Percentiles rank a stretch among this genome's conserved stretches.
Evolutionary conservation across 202 grass and related monocot genomes (phyloP).

Genomic region (Schoenoplectus tabernaemontani): DNA sequence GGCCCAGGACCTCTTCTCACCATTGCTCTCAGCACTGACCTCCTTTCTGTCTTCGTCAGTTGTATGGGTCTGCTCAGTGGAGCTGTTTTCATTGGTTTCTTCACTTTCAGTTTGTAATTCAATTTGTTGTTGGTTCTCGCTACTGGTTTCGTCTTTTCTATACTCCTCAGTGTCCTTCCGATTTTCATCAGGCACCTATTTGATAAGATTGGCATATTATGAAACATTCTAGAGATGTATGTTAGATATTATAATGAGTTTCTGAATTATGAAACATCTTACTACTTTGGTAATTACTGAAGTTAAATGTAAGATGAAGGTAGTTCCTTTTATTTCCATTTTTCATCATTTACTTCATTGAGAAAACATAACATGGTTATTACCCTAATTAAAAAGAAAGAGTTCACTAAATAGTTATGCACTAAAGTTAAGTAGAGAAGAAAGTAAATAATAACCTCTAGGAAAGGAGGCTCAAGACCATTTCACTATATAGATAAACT

Average conservation of each 20-base stretch:
- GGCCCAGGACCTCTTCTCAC: slow-evolving; percentile 41
- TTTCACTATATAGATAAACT: not conserved
- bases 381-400: not conserved
- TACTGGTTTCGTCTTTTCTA: slow-evolving; percentile 1
- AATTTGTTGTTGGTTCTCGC: slow-evolving; percentile 10
- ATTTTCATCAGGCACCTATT: slow-evolving; percentile 16
- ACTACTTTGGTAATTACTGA: not conserved
- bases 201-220: not conserved
- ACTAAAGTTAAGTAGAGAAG: too few relatives aligned
- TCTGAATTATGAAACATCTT: not conserved
- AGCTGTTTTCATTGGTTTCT: slow-evolving; percentile 15
- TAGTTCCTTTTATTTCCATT: not conserved
- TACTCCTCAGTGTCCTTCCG: slow-evolving; percentile 6
- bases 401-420: too few relatives aligned
- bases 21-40: slow-evolving; percentile 4
- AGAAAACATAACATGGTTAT: not conserved
- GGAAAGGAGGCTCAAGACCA: not conserved
- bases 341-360: not conserved
- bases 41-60: slow-evolving; percentile 21
- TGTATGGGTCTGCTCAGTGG: not conserved
- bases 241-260: not conserved
- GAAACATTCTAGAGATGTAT: not conserved
- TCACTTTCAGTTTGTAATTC: slow-evolving; percentile 17
- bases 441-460: too few relatives aligned
- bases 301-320: not conserved